These are phyloP conservation scores for Geranium brycei DNA, from an alignment of 345 rosid species.

Conservation along the genomic window DNA sequence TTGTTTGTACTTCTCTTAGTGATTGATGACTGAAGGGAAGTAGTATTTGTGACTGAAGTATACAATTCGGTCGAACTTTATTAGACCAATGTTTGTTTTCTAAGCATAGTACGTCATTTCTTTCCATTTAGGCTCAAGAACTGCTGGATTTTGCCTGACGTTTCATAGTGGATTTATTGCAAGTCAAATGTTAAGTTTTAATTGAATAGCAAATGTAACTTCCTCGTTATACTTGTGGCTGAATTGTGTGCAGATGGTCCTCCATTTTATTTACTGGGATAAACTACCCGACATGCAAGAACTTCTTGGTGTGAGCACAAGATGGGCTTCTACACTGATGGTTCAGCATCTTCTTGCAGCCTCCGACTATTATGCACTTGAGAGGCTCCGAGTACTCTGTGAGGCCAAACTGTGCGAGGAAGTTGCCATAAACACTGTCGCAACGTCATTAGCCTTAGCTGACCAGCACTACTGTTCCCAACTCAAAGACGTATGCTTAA, in stretches of 20 bases:
- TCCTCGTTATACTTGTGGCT: neutral
- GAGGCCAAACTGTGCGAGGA: conserved; percentile 58
- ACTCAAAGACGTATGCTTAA: conserved; percentile 56
- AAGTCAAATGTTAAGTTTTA: too few species aligned
- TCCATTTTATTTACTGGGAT: conserved; percentile 78
- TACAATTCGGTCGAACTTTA: too few species aligned
- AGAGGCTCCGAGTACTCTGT: conserved; percentile 56
- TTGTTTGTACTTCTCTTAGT: too few species aligned
- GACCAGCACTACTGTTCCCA: conserved; percentile 71
- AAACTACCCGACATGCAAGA: conserved; percentile 59
- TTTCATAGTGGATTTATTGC: too few species aligned
- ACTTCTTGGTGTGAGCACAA: conserved; percentile 40
- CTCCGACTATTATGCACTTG: conserved; percentile 67
- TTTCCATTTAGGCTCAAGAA: too few species aligned
- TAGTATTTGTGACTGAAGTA: too few species aligned
- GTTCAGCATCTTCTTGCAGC: conserved; percentile 76
- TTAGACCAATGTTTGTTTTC: too few species aligned
- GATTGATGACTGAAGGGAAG: too few species aligned
- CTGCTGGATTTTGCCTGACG: too few species aligned
- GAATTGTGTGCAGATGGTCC: conserved; percentile 34
- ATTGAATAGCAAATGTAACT: too few species aligned
- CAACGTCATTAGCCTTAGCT: conserved; percentile 68
- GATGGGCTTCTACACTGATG: conserved; percentile 55
- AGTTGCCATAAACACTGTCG: conserved; percentile 59
- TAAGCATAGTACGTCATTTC: too few species aligned